Evolutionary conservation across 345 rosid species (phyloP).

Genomic region (Syzygium grande): DNA sequence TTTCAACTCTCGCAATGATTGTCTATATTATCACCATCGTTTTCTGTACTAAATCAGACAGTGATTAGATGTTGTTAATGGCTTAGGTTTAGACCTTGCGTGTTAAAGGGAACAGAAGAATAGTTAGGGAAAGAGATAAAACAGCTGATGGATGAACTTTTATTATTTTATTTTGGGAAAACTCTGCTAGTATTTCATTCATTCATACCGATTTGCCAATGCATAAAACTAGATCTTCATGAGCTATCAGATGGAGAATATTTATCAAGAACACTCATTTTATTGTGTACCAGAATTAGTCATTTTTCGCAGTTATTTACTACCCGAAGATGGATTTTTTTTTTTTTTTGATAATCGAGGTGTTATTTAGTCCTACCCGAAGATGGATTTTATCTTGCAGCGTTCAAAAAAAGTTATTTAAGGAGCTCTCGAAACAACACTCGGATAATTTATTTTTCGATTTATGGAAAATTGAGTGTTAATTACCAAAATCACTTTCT

Average conservation of each 20-base stretch:
- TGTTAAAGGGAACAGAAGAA: neutral
- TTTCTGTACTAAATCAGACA: neutral
- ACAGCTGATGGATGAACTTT: neutral
- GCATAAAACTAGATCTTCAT: neutral
- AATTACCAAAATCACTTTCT: neutral
- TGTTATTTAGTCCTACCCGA: neutral
- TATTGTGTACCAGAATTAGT: accelerated
- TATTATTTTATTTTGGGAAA: neutral
- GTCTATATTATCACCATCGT: neutral
- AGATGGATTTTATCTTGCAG: accelerated
- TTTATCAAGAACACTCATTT: accelerated
- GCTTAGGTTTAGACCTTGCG: neutral
- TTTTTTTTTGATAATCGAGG: too few species aligned
- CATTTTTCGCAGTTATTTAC: neutral
- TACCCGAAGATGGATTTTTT: neutral
- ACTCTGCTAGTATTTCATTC: neutral
- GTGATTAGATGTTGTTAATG: neutral
- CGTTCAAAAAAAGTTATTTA: neutral
- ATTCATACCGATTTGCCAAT: neutral
- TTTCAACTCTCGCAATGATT: neutral
- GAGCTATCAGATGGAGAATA: neutral
- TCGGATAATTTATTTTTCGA: neutral
- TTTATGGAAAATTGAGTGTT: neutral
- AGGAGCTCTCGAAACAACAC: neutral
- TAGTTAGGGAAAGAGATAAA: neutral